phyloP scores from a whole-genome alignment of 1,284 basidiomycete species.

The Melanopsichium pennsylvanicum region DNA sequence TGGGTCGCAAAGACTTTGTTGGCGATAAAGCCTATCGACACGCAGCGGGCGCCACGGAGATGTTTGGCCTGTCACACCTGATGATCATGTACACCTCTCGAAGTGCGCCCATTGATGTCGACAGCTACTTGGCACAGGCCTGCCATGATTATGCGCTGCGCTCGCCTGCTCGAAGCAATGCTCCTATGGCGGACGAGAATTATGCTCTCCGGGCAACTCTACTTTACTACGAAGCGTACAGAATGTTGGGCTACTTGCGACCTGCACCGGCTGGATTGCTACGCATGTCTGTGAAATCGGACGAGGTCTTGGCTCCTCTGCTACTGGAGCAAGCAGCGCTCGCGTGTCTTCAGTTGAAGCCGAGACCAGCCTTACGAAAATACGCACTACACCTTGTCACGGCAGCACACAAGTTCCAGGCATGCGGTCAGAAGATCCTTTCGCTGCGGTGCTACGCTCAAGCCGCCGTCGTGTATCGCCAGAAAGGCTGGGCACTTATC shows the following conservation, averaged over 20 bases:
- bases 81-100: slow-evolving; percentile 46
- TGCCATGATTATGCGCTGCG: slow-evolving; percentile 32
- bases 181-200: slow-evolving; percentile 13
- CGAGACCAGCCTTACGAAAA: slow-evolving; percentile 65
- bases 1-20: slow-evolving; percentile 70
- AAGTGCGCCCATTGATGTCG: slow-evolving; percentile 47
- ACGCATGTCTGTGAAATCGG: slow-evolving; percentile 54
- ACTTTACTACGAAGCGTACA: slow-evolving; percentile 58
- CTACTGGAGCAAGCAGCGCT: slow-evolving; percentile 70
- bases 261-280: slow-evolving; percentile 48
- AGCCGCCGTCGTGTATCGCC: slow-evolving; percentile 39
- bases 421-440: slow-evolving; percentile 68
- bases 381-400: slow-evolving; percentile 69
- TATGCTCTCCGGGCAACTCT: slow-evolving; percentile 53
- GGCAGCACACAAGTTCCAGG: slow-evolving; percentile 70
- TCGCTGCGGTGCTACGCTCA: slow-evolving; percentile 48
- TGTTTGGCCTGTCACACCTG: slow-evolving; percentile 58
- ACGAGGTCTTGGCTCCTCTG: slow-evolving; percentile 70
- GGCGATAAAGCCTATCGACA: slow-evolving; percentile 58
- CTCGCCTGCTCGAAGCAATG: slow-evolving; percentile 6
- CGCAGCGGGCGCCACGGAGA: slow-evolving; percentile 59
- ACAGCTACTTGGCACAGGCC: slow-evolving; percentile 48
- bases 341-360: slow-evolving; percentile 64
- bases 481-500: slow-evolving; percentile 67
- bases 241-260: slow-evolving; percentile 29